Evolutionary conservation across 2,329 filamentous ascomycete species (phyloP).

Genomic region (Diaporthe velutina): DNA sequence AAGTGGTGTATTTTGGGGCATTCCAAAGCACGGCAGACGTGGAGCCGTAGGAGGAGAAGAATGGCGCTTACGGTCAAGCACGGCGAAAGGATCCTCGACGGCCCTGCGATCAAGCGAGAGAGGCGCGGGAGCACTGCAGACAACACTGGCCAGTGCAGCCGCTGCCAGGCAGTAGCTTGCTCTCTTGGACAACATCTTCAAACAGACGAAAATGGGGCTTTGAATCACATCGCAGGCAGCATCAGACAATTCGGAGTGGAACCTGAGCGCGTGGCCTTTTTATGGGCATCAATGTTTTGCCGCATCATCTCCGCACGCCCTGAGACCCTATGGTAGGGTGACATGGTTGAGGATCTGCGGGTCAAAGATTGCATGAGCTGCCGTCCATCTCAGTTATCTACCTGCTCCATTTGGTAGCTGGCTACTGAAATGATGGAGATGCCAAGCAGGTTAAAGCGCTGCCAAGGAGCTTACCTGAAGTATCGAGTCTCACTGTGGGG

Average conservation of each 20-base stretch:
- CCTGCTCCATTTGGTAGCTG: constrained; percentile 22
- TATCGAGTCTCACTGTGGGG: not conserved
- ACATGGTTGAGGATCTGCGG: constrained; percentile 16
- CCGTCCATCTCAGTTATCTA: constrained; percentile 10
- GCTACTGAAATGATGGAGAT: not conserved
- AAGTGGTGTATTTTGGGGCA: no score
- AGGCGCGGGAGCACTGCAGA: not conserved
- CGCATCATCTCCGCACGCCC: constrained; percentile 21
- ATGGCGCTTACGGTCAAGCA: no score
- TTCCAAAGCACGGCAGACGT: no score
- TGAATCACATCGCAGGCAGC: not conserved
- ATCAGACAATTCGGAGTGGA: no score
- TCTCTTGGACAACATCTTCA: constrained; percentile 7
- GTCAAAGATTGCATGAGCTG: constrained; percentile 16
- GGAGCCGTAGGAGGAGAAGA: no score
- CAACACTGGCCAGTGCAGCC: not conserved
- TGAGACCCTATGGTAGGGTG: constrained; percentile 1
- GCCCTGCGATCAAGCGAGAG: constrained; percentile 7
- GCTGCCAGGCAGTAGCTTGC: not conserved
- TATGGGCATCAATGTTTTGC: not conserved
- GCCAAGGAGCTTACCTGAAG: constrained; percentile 14
- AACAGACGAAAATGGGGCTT: not conserved
- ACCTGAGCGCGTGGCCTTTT: not conserved
- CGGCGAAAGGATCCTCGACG: constrained; percentile 56
- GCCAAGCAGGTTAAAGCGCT: constrained; percentile 7